Base-by-base conservation (phyloP, 2,329 filamentous ascomycete species). In the Sporothrix dimorphospora region DNA sequence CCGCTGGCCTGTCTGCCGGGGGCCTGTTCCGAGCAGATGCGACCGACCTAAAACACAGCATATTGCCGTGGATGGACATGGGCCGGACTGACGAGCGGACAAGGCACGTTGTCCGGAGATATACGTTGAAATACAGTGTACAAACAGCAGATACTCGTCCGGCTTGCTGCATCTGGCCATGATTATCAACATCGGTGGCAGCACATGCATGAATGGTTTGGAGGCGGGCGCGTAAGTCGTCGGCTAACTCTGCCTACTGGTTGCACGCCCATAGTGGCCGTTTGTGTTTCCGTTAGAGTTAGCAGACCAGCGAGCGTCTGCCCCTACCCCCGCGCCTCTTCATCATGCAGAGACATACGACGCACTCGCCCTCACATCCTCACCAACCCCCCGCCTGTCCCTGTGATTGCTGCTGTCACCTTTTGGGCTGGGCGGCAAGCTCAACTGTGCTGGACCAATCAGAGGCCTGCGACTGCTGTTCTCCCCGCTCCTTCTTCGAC, bases 401-500 rank as follows among this genome's bases (percentile, higher is more conserved):
- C 30, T 70, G 69, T 71, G 69, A 71, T 55, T 63, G 57, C 40
- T 40, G 69, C 45, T 65, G 69, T 71, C 69, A 65, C 69, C 49
- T 69, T 55, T 53, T 65, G 34, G 59, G 21, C 69, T 70, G 55
- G 68, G 69, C 69, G 69, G 69, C 47, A 71, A 71, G 69, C 57
- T 65, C 57, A 24, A n/a, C 11, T n/a, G 19, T 38, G n/a, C n/a
- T 51, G 57, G n/a, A 24, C 69, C 69, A 71, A 71, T 65, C 69
- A 71, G 69, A 42, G 16, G 30, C 14, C 55, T 6, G 57, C 12
- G 57, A 30, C 69, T 24, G 69, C 21, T 42, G 49, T 12, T 63
- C 30, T 38, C 24, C 69, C 68, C 53, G 24, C 42, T 21, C 40
- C 34, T 47, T 57, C 49, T 24, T 40, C 65, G 27, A 30, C 4